Conservation (phyloP, 805 yeast genomes). For the Isabelozyma rhagii region DNA sequence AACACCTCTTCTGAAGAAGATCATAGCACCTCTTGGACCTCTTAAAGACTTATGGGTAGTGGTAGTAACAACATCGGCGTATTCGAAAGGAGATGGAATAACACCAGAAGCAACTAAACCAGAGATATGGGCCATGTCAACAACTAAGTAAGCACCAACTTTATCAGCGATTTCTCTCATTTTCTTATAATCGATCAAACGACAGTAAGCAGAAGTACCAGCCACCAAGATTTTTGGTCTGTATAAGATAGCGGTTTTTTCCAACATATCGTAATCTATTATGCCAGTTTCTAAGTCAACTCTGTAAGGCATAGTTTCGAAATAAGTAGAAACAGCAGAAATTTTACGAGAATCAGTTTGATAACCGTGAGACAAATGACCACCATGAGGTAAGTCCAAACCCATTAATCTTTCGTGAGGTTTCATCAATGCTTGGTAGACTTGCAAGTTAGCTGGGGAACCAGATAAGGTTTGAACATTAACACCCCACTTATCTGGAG, state of each 20-base stretch:
- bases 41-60: conserved; percentile 97
- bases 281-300: conserved; percentile 81
- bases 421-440: conserved; percentile 83
- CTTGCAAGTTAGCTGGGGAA: conserved; percentile 93
- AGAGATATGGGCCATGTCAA: conserved; percentile 97
- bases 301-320: conserved; percentile 97
- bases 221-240: conserved; percentile 96
- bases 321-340: conserved; percentile 87
- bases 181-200: conserved; percentile 84
- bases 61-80: conserved; percentile 95
- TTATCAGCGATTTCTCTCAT: conserved; percentile 89
- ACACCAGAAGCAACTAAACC: conserved; percentile 96
- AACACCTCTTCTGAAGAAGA: conserved; percentile 93
- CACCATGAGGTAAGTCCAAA: conserved; percentile 96
- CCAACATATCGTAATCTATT: conserved; percentile 87
- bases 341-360: conserved; percentile 88
- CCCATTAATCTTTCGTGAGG: conserved; percentile 96
- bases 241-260: conserved; percentile 76
- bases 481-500: conserved; percentile 91
- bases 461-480: conserved; percentile 95
- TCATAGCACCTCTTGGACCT: conserved; percentile 99
- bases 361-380: conserved; percentile 96
- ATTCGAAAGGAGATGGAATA: conserved; percentile 86
- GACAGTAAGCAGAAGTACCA: conserved; percentile 94
- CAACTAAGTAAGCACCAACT: conserved; percentile 88